Evolutionary conservation across 148 eudicot genomes (phyloP), one percentile per base, ranked within the genome.

Genomic region (Nyssa sinensis): DNA sequence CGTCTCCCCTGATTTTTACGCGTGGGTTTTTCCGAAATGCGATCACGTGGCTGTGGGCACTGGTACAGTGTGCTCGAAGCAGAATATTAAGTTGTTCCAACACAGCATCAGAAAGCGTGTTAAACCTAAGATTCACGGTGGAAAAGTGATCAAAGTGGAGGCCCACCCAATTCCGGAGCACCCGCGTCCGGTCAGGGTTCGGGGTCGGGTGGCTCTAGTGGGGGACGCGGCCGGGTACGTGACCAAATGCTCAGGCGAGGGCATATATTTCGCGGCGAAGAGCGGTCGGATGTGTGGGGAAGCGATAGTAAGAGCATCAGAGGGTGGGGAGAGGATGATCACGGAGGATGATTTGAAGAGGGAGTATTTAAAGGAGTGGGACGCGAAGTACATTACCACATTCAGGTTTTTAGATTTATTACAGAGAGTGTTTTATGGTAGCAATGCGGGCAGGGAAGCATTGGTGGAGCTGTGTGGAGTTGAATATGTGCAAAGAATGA

Each of bases 111-210:
- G 85, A 69, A 73, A 76, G 2, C 37, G 98, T 63, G 97, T 85
- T 1, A 65, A 55, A 3, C 77, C 82, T 1, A 94, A 94, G 59
- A 88, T 92, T 29, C 53, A 34, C 0, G 97, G 97, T 0, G 97
- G 98, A 3, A 62, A 79, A 66, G 79, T 90, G 12, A 90, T 94
- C 27, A 94, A 94, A 47, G 93, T 90, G 27, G 98, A 94, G 80
- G 98, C 97, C 19, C 98, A 94, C 64, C 98, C 98, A 9, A 91
- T 94, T n/a, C 98, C 95, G 0, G 98, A 94, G 66, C 98, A 94
- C 69, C 97, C 98, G 0, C 83, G 98, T 1, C 94, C 98, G 0
- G 70, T 87, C 0, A 74, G 98, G 67, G 95, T 94, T 2, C 71
- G 88, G 14, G 97, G 95, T 0, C 83, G 94, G 71, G 97, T 91